Base-by-base conservation (phyloP, 768 basidiomycete species). In the Stropharia rugosoannulata region DNA sequence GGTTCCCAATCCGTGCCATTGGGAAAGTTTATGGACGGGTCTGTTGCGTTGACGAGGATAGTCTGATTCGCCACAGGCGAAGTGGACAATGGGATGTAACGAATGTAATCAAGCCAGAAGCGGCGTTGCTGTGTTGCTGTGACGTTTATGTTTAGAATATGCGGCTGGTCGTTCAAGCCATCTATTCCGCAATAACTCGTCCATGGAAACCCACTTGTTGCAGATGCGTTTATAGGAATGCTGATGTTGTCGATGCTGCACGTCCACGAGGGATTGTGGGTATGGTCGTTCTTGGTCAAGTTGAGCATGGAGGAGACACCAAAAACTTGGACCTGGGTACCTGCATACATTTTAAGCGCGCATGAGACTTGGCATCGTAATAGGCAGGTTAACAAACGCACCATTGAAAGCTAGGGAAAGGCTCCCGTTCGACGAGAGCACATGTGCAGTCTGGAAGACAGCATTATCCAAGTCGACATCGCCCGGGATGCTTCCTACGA, bases 71-170 rank as follows among this genome's bases (percentile, higher is more conserved):
- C 42, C 27, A 22, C 15, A 18, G 25, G 42, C 27, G 51, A 3
- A 6, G 16, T 42, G 32, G 51, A 15, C 18, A 44, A 11, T 12
- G 51, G 51, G 35, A 35, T 32, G 35, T 19, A 52, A 6, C 51
- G 51, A 15, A 52, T 52, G 25, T 52, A 52, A 36, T 52, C 51
- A 13, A 52, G 51, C 51, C 42, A 52, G 22, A 52, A 52, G 3
- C 12, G 41, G 11, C n/a, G 35, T 3, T 4, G 6, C 18, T 35
- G 18, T 5, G 27, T 52, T 9, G 32, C 32, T 2, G 29, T 43
- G 19, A 52, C 18, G 37, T 52, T 52, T 18, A 52, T 19, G 10
- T 16, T 43, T 16, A 52, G 42, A 22, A 45, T 11, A 19, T 52
- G 51, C n/a, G 51, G 18, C 16, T 36, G 25, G 32, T 52, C 10